Percentiles rank a stretch among this genome's conserved stretches.
Evolutionary conservation across 108 stramenopile species (phyloP).

Genomic region (Skeletonema tropicum): DNA sequence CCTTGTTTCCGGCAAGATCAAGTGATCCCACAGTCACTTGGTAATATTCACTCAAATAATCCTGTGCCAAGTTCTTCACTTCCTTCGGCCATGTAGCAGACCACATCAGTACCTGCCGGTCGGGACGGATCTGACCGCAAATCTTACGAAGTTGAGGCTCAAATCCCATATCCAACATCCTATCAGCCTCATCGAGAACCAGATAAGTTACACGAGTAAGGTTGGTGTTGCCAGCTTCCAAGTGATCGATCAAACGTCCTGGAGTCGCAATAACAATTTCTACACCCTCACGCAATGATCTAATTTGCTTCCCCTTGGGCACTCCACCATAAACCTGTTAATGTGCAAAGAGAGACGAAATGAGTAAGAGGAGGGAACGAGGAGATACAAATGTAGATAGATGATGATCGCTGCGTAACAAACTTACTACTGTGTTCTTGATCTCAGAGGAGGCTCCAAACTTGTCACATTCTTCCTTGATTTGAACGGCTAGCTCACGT

Average conservation of each 20-base stretch:
- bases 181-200: conserved; percentile 96
- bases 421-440: conserved; percentile 91
- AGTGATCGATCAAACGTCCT: conserved; percentile 97
- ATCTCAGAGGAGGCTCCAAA: conserved; percentile 94
- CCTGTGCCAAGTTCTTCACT: conserved; percentile 92
- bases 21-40: conserved; percentile 98
- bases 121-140: conserved; percentile 93
- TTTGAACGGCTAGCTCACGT: conserved; percentile 99
- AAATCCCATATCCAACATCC: conserved; percentile 99
- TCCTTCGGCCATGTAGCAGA: conserved; percentile 98
- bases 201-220: conserved; percentile 96
- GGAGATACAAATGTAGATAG: too few relatives aligned
- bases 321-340: conserved; percentile 93
- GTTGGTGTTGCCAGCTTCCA: conserved; percentile 95
- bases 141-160: conserved; percentile 99
- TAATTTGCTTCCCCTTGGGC: conserved; percentile 85
- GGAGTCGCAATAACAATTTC: conserved; percentile 99
- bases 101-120: conserved; percentile 99
- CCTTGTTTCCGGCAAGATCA: conserved; percentile 97
- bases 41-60: conserved; percentile 91
- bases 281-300: conserved; percentile 80
- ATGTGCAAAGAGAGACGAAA: too few relatives aligned
- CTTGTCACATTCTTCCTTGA: conserved; percentile 99
- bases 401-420: too few relatives aligned
- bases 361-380: too few relatives aligned